Evolutionary conservation across 2,329 filamentous ascomycete species (phyloP).

Genomic region (Fusarium pininemorale): DNA sequence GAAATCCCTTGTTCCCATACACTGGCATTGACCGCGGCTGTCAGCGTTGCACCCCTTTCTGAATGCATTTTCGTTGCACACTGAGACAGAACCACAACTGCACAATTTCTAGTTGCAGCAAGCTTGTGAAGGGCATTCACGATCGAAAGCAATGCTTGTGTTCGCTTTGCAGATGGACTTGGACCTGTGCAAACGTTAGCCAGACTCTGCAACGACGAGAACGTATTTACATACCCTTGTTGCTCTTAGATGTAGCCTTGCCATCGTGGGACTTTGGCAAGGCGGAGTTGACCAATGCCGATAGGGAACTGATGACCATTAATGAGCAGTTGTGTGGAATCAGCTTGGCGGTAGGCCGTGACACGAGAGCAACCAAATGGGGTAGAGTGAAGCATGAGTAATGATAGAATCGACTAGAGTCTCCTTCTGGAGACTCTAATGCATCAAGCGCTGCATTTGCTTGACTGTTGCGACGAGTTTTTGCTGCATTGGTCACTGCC

Average conservation of each 20-base stretch:
- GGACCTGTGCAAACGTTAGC: slow-evolving; percentile 44
- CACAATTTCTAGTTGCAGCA: slow-evolving; percentile 76
- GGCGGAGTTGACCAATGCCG: slow-evolving; percentile 78
- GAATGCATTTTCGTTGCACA: slow-evolving; percentile 82
- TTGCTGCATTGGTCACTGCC: slow-evolving; percentile 37
- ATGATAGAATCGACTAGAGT: slow-evolving; percentile 54
- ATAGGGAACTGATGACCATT: slow-evolving; percentile 81
- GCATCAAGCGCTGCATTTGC: slow-evolving; percentile 6
- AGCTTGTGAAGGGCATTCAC: slow-evolving; percentile 78
- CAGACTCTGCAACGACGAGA: slow-evolving; percentile 2
- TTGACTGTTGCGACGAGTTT: slow-evolving; percentile 6
- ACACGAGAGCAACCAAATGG: slow-evolving; percentile 78
- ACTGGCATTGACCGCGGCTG: slow-evolving; percentile 76
- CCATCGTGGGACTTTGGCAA: slow-evolving; percentile 70
- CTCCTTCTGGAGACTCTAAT: slow-evolving; percentile 9
- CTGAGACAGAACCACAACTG: slow-evolving; percentile 80
- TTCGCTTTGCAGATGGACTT: slow-evolving; percentile 53
- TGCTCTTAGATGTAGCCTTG: slow-evolving; percentile 49
- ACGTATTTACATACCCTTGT: slow-evolving; percentile 48
- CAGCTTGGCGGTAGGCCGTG: slow-evolving; percentile 70
- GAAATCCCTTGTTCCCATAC: slow-evolving; percentile 84
- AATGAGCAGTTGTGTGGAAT: slow-evolving; percentile 71
- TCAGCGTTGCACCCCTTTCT: slow-evolving; percentile 72
- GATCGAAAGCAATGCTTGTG: slow-evolving; percentile 67
- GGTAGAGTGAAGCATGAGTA: slow-evolving; percentile 69